A percentile compares a stretch with the other conserved stretches of the same genome.
These are phyloP conservation scores for Wickerhamiella vanderwaltii DNA, from an alignment of 805 yeast genomes.

Conservation along the genomic window DNA sequence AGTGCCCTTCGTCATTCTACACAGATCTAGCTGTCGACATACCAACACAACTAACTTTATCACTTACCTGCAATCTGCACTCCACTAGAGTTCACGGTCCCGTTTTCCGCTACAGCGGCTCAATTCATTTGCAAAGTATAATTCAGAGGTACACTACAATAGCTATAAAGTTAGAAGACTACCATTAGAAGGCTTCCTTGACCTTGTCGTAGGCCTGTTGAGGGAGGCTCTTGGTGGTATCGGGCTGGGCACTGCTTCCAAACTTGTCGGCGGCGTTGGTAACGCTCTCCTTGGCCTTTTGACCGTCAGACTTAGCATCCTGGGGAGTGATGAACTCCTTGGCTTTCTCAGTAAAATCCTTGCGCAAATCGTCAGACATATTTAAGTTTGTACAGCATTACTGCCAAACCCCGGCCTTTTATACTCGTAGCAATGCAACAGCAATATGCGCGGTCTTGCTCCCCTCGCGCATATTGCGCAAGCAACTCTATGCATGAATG, in stretches of 20 bases:
- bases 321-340: slow-evolving; percentile 60
- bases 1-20: no score
- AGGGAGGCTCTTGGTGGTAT: slow-evolving; percentile 32
- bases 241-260: slow-evolving; percentile 50
- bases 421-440: slow-evolving; percentile 1
- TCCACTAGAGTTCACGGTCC: no score
- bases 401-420: not conserved
- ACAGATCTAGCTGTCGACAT: no score
- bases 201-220: slow-evolving; percentile 37
- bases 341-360: slow-evolving; percentile 56
- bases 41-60: no score
- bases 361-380: slow-evolving; percentile 45
- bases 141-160: no score
- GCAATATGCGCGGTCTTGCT: slow-evolving; percentile 1
- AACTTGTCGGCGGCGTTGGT: slow-evolving; percentile 54
- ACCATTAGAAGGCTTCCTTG: slow-evolving; percentile 9
- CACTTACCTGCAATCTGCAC: no score
- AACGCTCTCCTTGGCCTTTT: slow-evolving; percentile 57
- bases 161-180: no score
- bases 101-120: no score
- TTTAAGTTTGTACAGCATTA: not conserved
- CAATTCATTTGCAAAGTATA: no score
- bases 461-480: no score
- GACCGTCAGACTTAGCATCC: slow-evolving; percentile 46
- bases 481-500: no score